Evolutionary conservation across 192 early-diverging fungal species (phyloP).

Genomic region (Rhizophagus clarus): DNA sequence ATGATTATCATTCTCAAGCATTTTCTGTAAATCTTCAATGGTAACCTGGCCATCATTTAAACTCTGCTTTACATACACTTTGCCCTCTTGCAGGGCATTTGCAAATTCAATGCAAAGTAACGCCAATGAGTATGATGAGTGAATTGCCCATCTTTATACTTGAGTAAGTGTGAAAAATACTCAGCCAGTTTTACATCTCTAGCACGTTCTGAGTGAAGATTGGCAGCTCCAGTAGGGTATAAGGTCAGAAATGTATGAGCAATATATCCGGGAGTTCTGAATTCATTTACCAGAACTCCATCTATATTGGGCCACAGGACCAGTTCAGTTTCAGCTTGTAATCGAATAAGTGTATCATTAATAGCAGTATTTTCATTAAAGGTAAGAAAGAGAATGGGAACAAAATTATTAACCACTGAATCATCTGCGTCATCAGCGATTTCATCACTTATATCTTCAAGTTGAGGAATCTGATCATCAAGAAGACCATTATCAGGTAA

Average conservation of each 20-base stretch:
- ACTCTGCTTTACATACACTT: no score
- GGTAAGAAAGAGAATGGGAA: no score
- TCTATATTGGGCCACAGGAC: not conserved
- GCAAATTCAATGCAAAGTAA: no score
- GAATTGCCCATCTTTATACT: not conserved
- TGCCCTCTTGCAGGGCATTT: no score
- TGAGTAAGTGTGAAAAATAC: conserved; percentile 19
- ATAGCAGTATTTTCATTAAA: no score
- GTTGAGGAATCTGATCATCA: not conserved
- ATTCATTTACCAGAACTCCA: not conserved
- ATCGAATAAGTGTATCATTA: not conserved
- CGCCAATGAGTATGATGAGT: no score
- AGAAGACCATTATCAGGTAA: conserved; percentile 3
- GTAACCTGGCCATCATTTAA: no score
- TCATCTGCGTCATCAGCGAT: no score
- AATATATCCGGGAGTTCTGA: not conserved
- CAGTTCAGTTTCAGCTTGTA: not conserved
- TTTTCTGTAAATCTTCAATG: no score
- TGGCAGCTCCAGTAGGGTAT: not conserved
- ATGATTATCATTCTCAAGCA: no score
- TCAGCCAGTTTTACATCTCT: conserved; percentile 11
- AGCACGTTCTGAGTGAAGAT: not conserved
- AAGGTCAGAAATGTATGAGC: not conserved
- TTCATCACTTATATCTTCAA: no score
- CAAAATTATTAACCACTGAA: no score